Conservation (phyloP, 345 rosid species). For the Citrus sinensis region DNA sequence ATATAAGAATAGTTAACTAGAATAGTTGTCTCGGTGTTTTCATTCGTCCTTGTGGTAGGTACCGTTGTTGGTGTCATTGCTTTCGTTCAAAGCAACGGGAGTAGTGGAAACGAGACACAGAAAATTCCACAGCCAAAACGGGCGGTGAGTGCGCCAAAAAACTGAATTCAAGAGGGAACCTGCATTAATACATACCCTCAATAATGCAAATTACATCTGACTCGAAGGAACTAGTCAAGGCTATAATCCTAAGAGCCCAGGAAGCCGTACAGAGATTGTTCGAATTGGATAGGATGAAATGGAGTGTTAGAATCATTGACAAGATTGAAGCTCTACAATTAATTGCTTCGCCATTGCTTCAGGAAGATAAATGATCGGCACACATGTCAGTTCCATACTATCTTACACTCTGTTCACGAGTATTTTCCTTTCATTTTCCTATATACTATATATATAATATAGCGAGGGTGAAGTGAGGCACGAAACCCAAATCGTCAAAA, state of each 20-base stretch:
- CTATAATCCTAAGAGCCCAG: constrained; percentile 34
- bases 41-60: constrained; percentile 45
- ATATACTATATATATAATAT: too few species aligned
- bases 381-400: constrained; percentile 38
- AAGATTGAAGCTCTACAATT: constrained; percentile 16
- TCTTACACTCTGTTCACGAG: constrained; percentile 27
- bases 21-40: constrained; percentile 33
- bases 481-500: too few species aligned
- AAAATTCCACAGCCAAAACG: constrained; percentile 28
- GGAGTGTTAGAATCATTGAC: constrained; percentile 23
- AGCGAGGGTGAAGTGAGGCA: too few species aligned
- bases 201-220: constrained; percentile 29
- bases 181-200: constrained; percentile 52
- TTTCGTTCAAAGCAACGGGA: not conserved
- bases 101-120: not conserved
- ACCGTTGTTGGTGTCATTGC: constrained; percentile 34
- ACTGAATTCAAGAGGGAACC: constrained; percentile 39
- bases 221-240: constrained; percentile 42
- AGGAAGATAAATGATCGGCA: constrained; percentile 38
- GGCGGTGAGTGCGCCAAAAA: constrained; percentile 24
- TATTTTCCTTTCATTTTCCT: not conserved
- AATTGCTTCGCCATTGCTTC: constrained; percentile 30
- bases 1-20: not conserved
- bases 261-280: constrained; percentile 22
- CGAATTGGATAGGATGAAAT: constrained; percentile 13